Percentiles rank a stretch among this genome's conserved stretches.
Evolutionary conservation across 768 basidiomycete genomes (phyloP).

Genomic region (Auriscalpium vulgare): DNA sequence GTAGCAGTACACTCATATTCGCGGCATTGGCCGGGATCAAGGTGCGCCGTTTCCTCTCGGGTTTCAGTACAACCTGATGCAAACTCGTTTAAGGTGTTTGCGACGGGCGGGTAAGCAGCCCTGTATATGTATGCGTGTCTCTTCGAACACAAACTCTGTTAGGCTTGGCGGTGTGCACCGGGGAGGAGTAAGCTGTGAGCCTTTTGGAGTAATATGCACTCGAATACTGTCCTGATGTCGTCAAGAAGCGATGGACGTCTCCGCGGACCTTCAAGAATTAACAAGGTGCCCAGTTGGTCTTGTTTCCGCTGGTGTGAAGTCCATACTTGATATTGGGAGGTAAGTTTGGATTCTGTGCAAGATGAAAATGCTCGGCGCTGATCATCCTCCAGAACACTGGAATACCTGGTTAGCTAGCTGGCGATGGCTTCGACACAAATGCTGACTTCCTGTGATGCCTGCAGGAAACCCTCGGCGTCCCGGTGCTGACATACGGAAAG

Average conservation of each 20-base stretch:
- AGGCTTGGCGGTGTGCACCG: constrained; percentile 84
- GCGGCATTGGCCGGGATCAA: constrained; percentile 83
- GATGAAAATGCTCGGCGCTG: background rate
- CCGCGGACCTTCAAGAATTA: constrained; percentile 88
- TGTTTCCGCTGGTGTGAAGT: constrained; percentile 90
- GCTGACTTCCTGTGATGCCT: background rate
- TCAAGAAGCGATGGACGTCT: constrained; percentile 82
- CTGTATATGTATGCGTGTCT: no score
- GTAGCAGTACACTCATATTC: constrained; percentile 66
- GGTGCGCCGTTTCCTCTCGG: constrained; percentile 28
- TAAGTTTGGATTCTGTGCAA: constrained; percentile 18
- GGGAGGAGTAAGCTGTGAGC: constrained; percentile 58
- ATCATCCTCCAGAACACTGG: constrained; percentile 49
- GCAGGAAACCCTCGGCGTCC: constrained; percentile 95
- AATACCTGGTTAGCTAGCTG: constrained; percentile 52
- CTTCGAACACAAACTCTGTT: background rate
- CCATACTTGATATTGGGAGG: constrained; percentile 89
- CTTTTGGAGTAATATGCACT: background rate
- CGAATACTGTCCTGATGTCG: background rate
- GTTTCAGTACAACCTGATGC: constrained; percentile 9
- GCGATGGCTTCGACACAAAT: background rate
- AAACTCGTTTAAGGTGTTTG: constrained; percentile 52
- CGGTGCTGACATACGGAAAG: constrained; percentile 71
- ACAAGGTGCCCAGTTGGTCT: constrained; percentile 85
- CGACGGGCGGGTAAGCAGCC: constrained; percentile 76